Percentiles rank a stretch among this genome's conserved stretches.
Evolutionary conservation across 441 rosid genomes (phyloP).

Genomic region (Syzygium malaccense): DNA sequence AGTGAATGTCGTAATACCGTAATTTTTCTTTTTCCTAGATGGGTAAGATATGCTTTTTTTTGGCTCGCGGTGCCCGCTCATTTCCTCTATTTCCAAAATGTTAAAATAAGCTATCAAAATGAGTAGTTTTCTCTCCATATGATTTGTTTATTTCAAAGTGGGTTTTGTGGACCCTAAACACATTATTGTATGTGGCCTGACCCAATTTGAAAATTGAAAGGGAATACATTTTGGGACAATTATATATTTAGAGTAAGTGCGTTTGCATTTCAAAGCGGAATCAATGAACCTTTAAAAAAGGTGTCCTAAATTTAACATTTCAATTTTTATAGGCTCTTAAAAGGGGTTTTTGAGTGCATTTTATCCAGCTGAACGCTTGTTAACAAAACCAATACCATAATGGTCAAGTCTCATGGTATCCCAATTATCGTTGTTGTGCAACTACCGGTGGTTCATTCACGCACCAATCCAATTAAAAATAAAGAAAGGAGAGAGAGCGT

Average conservation of each 20-base stretch:
- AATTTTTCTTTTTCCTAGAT: no score
- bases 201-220: neutral
- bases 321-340: neutral
- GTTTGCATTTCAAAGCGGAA: no score
- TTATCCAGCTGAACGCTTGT: neutral
- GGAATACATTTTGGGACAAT: neutral
- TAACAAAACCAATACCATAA: neutral
- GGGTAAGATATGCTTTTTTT: neutral
- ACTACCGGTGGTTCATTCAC: no score
- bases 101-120: neutral
- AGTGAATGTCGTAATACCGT: neutral
- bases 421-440: no score
- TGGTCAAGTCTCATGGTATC: no score
- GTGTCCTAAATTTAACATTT: no score
- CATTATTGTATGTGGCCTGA: neutral
- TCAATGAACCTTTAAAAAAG: no score
- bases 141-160: neutral
- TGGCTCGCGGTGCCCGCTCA: neutral
- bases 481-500: no score
- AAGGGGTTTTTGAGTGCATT: neutral
- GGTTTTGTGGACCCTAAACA: neutral
- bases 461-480: no score
- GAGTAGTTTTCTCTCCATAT: neutral
- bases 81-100: neutral
- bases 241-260: no score